Evolutionary conservation across 2,329 filamentous ascomycete species (phyloP).

Genomic region (Xylariales sp.): DNA sequence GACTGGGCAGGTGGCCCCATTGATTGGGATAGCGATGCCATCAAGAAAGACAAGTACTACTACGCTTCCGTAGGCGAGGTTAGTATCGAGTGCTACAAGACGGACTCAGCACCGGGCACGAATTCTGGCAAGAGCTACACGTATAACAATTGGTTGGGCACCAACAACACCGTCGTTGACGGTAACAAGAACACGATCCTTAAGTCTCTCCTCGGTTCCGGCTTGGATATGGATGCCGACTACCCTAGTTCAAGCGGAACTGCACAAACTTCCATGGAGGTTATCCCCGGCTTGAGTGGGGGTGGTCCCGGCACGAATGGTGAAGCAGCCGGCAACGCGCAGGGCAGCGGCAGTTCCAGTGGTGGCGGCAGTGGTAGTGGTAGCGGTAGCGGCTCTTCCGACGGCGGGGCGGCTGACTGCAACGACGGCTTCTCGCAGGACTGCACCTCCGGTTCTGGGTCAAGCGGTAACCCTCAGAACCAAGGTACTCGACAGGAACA

Average conservation of each 20-base stretch:
- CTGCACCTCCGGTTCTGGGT: slow-evolving; percentile 32
- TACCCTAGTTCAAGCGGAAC: slow-evolving; percentile 50
- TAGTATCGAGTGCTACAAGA: slow-evolving; percentile 85
- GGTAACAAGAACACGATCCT: slow-evolving; percentile 80
- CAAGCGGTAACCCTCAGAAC: slow-evolving; percentile 36
- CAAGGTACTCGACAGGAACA: slow-evolving; percentile 46
- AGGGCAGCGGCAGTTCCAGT: slow-evolving; percentile 20
- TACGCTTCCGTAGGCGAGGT: slow-evolving; percentile 83
- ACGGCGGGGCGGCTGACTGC: slow-evolving; percentile 33
- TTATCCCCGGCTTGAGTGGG: slow-evolving; percentile 49
- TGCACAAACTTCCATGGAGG: slow-evolving; percentile 40
- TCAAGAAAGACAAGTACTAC: slow-evolving; percentile 88
- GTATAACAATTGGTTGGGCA: slow-evolving; percentile 72
- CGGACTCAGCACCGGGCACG: slow-evolving; percentile 69
- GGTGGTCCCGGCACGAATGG: slow-evolving; percentile 50
- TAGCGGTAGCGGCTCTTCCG: slow-evolving; percentile 13
- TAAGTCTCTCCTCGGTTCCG: slow-evolving; percentile 82
- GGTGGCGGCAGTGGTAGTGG: slow-evolving; percentile 22
- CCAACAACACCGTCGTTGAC: slow-evolving; percentile 82
- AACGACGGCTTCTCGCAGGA: slow-evolving; percentile 48
- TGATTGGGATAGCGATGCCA: slow-evolving; percentile 84
- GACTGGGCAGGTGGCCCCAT: slow-evolving; percentile 92
- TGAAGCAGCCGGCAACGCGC: slow-evolving; percentile 44
- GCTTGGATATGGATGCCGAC: slow-evolving; percentile 73
- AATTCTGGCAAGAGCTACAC: slow-evolving; percentile 79